Evolutionary conservation across 1,139 yeast species (phyloP), one percentile per base, ranked within the genome.

Genomic region (Lodderomyces pseudojiufengensis): DNA sequence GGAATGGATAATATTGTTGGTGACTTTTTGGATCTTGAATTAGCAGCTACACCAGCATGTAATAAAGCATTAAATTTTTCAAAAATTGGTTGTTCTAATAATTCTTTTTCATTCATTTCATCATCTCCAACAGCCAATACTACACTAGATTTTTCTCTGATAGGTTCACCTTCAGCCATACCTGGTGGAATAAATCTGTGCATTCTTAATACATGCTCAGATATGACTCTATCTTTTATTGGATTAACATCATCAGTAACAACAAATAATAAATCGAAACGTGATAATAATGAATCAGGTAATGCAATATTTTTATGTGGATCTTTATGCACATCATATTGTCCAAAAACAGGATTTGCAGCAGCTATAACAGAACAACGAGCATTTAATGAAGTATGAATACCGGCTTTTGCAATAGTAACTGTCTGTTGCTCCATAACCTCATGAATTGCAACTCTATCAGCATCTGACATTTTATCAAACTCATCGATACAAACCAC

Each of bases 391-490:
- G 97, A 84, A 1, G 98, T 90, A 57, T 92, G 97, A 49, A 92
- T 92, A 49, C 99, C 99, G 1, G 98, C 98, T 59, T 92, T 94
- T 33, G 98, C 96, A 57, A 92, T 90, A 1, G 98, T 92, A 22
- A 92, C 97, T 0, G 99, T 92, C 59, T 94, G 99, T 64, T 92
- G 98, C 67, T 92, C 98, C 98, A 92, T 94, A 35, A 92, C 98
- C 74, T 92, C 99, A 63, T 92, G 99, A 53, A 92, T 92, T 1
- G 98, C 97, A 36, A 92, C 98, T 59, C 98, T 77, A 64, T 92
- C 99, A 22, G 81, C 77, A 58, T 94, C 98, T 43, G 87, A 82
- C 99, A 92, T 92, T 61, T 92, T 92, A 65, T 92, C 98, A 55
- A 92, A 92, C 68, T 92, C 98, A 71, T 92, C 98, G 55, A 92